Evolutionary conservation across 2,329 filamentous ascomycete genomes (phyloP).

Genomic region (Calonectria naviculata): DNA sequence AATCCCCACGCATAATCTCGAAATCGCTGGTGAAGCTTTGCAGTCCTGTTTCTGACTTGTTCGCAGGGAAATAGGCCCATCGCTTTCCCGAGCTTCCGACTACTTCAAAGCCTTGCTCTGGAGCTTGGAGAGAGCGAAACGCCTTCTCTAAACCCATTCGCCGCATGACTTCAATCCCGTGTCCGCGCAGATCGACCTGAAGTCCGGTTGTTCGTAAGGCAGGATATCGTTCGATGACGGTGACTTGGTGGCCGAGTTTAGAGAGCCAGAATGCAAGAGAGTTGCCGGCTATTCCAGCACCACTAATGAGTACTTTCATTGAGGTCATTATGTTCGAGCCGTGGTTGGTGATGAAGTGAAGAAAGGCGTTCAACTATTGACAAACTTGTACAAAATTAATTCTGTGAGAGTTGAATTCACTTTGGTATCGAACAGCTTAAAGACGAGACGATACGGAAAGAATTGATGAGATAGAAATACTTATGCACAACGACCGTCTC

Average conservation of each 20-base stretch:
- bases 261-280: constrained; percentile 45
- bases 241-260: constrained; percentile 44
- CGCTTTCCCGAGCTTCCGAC: constrained; percentile 53
- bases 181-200: constrained; percentile 65
- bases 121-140: constrained; percentile 36
- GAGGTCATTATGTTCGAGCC: constrained; percentile 1
- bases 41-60: constrained; percentile 28
- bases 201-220: constrained; percentile 59
- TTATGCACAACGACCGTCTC: not conserved
- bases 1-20: constrained; percentile 66
- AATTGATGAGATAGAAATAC: not conserved
- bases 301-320: constrained; percentile 47
- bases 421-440: no score
- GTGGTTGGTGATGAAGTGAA: not conserved
- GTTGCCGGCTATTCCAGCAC: constrained; percentile 46
- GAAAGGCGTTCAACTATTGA: no score
- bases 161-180: constrained; percentile 60
- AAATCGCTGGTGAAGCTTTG: constrained; percentile 59
- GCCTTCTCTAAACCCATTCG: constrained; percentile 39
- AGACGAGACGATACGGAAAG: no score
- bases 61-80: constrained; percentile 51
- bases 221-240: constrained; percentile 52
- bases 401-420: no score
- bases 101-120: constrained; percentile 37
- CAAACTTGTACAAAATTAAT: no score